These are phyloP conservation scores for Eucalyptus polybractea DNA, from an alignment of 345 rosid genomes.

Conservation along the genomic window DNA sequence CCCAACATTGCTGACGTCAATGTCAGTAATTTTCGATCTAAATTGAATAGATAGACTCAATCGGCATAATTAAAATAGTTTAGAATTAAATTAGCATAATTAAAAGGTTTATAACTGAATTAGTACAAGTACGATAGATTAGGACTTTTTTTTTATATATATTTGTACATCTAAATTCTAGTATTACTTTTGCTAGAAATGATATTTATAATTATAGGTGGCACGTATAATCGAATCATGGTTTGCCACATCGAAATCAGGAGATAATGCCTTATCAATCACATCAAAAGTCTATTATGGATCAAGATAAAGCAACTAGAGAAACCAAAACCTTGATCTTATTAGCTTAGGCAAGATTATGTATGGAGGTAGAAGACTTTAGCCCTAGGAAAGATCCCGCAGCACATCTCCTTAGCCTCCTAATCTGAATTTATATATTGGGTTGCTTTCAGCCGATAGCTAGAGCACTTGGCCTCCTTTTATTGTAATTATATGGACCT, in stretches of 20 bases:
- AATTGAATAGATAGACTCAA: background rate
- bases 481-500: background rate
- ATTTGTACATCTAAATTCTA: background rate
- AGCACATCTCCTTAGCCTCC: background rate
- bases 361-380: background rate
- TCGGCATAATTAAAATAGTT: background rate
- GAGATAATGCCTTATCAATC: background rate
- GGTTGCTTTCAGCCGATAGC: background rate
- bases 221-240: background rate
- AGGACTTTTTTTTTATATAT: fast-evolving
- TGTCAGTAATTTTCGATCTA: fast-evolving
- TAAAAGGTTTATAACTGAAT: background rate
- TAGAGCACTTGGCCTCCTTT: background rate
- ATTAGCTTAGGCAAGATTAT: background rate
- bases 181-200: background rate
- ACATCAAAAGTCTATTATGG: background rate
- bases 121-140: fast-evolving
- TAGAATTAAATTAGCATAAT: background rate
- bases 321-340: background rate
- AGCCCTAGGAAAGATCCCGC: background rate
- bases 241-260: background rate
- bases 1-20: fast-evolving
- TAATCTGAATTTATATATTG: background rate
- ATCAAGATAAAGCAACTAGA: background rate
- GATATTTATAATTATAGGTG: background rate